Evolutionary conservation across 495 filamentous ascomycete genomes (phyloP), one percentile per base, ranked within the genome.

Genomic region (Stereocaulon alpinum): DNA sequence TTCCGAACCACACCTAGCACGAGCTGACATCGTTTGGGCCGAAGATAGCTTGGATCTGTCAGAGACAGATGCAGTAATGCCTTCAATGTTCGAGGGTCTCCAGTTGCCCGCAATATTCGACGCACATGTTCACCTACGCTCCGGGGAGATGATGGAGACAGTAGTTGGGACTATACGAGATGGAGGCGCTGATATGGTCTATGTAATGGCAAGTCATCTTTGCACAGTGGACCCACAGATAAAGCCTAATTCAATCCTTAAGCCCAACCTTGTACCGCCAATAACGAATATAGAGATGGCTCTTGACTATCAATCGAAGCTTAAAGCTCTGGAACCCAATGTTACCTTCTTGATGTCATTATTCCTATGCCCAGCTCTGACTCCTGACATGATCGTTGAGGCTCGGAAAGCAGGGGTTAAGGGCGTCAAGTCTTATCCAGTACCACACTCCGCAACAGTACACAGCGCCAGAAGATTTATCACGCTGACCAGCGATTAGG

Each of bases 291-390:
- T 91, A 44, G 73, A 79, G 58, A 80, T 84, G 68, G 89, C 88
- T 30, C 72, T 95, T 18, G 82, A 85, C 55, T 96, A 95, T 74
- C 78, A 86, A 63, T 71, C 77, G 54, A 75, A 76, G 10, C 78
- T 96, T 51, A 73, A 80, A 63, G 75, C 78, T 54, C 74, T 91
- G 63, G 87, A 86, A 51, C 84, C 86, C 0, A 78, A 80, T 40
- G 84, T 96, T 45, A 83, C 79, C 58, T 96, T 83, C 67, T 80
- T 95, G 58, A 95, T 96, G 91, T 87, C 89, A 4, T 78, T 96
- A 29, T 96, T 93, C 69, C 81, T 94, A 40, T 85, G 89, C 66
- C 77, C 85, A 48, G 80, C 75, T 30, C 80, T 95, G 52, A 95
- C 87, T 3, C 87, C 91, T 6, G 86, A 86, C 40, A 82, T 82